Evolutionary conservation across 2,329 filamentous ascomycete species (phyloP), one percentile per base, ranked within the genome.

Genomic region (Xylaria sp.): DNA sequence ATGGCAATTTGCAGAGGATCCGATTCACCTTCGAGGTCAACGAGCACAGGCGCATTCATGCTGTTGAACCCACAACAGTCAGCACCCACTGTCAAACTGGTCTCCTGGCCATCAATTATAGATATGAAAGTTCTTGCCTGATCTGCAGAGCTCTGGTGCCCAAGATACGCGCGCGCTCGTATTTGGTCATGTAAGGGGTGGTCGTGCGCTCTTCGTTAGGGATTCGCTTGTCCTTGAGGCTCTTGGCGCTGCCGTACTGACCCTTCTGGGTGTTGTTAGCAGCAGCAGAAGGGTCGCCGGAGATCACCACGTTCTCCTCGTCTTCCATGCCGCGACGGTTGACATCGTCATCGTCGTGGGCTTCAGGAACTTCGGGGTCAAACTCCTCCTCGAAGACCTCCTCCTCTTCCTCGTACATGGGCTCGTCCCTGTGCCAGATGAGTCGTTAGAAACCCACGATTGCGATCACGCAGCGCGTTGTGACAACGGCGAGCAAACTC

Each of bases 101-200:
- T 23, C 7, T 19, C 39, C 6, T 37, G 50, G 39, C 35, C 7
- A 4, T n/a, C 8, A 11, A 13, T 49, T 11, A 4, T 16, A 16
- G 16, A 16, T 16, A 16, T 35, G 6, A 13, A 46, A 50, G 11
- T 7, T 48, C 63, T 61, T 60, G 55, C 69, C 69, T 97, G 72
- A 99, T 97, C 77, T 99, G 94, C 72, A 97, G 76, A 47, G 94
- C 94, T 67, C 94, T 83, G 47, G 94, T 97, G 52, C 94, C 94
- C 65, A 99, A 78, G 61, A 99, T 93, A 72, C 94, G 87, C 64
- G 94, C 94, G 69, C 88, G 85, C 81, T 99, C 94, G 77, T 99
- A 99, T 79, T 99, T 99, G 67, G 94, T 99, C 93, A 99, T 96
- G 78, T 97, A 99, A 2, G 93, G 94, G 34, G 94, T 99, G 7